Percentiles rank a stretch among this genome's conserved stretches.
phyloP scores from a whole-genome alignment of 352 stramenopile species.

The Globisporangium polare region DNA sequence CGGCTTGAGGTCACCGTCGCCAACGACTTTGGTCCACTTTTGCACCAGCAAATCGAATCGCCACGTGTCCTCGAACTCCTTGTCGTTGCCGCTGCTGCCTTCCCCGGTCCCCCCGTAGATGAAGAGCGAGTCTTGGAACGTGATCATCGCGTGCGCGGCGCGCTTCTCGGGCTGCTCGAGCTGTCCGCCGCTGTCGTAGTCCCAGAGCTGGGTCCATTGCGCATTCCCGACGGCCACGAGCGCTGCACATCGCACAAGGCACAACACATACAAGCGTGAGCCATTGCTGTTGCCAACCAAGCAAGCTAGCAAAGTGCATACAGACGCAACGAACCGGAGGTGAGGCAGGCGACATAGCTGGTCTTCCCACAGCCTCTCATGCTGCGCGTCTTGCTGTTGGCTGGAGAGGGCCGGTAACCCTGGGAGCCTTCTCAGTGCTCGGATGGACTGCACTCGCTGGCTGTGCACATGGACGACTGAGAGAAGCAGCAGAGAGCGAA shows the following conservation, averaged over 20 bases:
- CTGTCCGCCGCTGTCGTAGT: constrained; percentile 13
- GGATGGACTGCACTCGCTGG: not conserved
- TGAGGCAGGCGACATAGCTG: not conserved
- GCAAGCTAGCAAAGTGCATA: not conserved
- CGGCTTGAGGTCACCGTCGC: constrained; percentile 18
- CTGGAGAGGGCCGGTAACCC: not conserved
- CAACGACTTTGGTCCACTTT: constrained; percentile 30
- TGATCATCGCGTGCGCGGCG: constrained; percentile 46
- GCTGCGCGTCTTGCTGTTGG: not conserved
- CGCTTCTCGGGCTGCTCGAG: constrained; percentile 38
- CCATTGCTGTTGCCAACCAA: not conserved
- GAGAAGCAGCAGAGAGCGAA: not conserved
- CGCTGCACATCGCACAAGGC: not conserved
- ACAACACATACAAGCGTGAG: not conserved
- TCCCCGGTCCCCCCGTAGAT: constrained; percentile 58
- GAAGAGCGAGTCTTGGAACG: constrained; percentile 51
- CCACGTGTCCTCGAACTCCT: constrained; percentile 79
- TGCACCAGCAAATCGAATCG: constrained; percentile 34
- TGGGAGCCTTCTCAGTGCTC: constrained; percentile 3
- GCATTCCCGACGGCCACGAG: constrained; percentile 7
- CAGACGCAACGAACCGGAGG: not conserved
- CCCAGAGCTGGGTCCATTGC: constrained; percentile 57
- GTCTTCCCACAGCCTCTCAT: not conserved
- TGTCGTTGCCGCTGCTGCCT: constrained; percentile 20
- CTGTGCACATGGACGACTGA: constrained; percentile 4